Evolutionary conservation across 352 stramenopile genomes (phyloP).

Genomic region (Aphanomyces cochlioides): DNA sequence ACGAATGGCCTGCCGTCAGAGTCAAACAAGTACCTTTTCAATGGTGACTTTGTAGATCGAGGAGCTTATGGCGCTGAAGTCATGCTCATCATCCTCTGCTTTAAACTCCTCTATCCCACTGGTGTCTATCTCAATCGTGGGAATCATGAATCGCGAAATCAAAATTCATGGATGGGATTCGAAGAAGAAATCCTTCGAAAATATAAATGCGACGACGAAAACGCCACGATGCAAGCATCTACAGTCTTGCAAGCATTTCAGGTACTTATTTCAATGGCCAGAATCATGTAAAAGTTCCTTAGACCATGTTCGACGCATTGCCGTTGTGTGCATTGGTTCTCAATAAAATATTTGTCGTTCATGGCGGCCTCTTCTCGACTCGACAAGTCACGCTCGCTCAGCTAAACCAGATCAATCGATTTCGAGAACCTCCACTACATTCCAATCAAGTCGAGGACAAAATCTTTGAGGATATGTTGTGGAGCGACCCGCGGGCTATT

Average conservation of each 20-base stretch:
- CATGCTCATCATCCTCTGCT: slow-evolving; percentile 33
- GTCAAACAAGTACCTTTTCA: slow-evolving; percentile 71
- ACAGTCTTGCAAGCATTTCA: slow-evolving; percentile 33
- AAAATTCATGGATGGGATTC: slow-evolving; percentile 58
- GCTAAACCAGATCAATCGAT: slow-evolving; percentile 46
- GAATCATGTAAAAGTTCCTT: not conserved
- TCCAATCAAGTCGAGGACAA: slow-evolving; percentile 39
- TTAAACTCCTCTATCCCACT: slow-evolving; percentile 38
- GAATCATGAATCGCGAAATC: slow-evolving; percentile 70
- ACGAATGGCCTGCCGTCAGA: slow-evolving; percentile 47
- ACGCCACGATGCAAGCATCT: slow-evolving; percentile 36
- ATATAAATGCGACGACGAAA: slow-evolving; percentile 32
- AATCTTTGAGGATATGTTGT: slow-evolving; percentile 57
- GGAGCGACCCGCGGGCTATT: slow-evolving; percentile 46
- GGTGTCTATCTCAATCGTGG: slow-evolving; percentile 60
- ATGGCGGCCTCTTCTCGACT: slow-evolving; percentile 55
- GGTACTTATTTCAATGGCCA: slow-evolving; percentile 22
- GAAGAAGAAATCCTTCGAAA: slow-evolving; percentile 35
- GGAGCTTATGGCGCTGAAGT: slow-evolving; percentile 55
- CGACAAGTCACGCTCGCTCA: slow-evolving; percentile 46
- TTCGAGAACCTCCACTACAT: slow-evolving; percentile 50
- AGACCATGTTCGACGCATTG: slow-evolving; percentile 43
- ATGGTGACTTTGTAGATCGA: slow-evolving; percentile 79
- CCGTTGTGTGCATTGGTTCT: slow-evolving; percentile 56
- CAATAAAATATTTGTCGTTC: slow-evolving; percentile 60